phyloP scores from a whole-genome alignment of 257 asterid species.

The Capsicum rhomboideum region DNA sequence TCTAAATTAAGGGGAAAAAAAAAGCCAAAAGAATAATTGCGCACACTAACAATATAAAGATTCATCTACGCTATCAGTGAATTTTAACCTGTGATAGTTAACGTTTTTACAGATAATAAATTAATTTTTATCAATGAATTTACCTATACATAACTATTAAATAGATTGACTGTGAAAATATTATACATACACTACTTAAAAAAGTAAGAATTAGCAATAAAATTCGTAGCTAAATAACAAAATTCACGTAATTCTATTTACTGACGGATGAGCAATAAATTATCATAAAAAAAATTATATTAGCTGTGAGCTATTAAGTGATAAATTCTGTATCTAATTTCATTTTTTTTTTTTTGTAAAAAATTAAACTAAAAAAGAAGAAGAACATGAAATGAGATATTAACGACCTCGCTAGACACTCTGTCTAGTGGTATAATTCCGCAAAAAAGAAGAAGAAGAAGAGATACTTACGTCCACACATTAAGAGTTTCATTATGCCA shows the following conservation, averaged over 20 bases:
- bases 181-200: neutral
- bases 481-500: slow-evolving; percentile 99
- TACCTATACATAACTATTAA: neutral
- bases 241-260: neutral
- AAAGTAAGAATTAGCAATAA: no score
- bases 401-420: no score
- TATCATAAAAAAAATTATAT: no score
- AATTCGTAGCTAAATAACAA: no score
- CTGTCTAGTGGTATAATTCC: no score
- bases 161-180: neutral
- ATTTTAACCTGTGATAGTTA: no score
- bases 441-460: neutral
- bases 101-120: no score
- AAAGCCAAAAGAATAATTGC: no score
- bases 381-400: neutral
- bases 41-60: no score
- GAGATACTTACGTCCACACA: slow-evolving; percentile 81
- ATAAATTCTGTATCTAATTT: neutral
- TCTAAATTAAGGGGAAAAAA: neutral
- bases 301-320: neutral
- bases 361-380: neutral
- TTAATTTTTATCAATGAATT: no score
- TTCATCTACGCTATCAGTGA: no score
- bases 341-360: no score
- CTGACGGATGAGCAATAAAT: neutral